Conservation (phyloP, 2,329 filamentous ascomycete genomes). For the Coniochaeta hoffmannii region DNA sequence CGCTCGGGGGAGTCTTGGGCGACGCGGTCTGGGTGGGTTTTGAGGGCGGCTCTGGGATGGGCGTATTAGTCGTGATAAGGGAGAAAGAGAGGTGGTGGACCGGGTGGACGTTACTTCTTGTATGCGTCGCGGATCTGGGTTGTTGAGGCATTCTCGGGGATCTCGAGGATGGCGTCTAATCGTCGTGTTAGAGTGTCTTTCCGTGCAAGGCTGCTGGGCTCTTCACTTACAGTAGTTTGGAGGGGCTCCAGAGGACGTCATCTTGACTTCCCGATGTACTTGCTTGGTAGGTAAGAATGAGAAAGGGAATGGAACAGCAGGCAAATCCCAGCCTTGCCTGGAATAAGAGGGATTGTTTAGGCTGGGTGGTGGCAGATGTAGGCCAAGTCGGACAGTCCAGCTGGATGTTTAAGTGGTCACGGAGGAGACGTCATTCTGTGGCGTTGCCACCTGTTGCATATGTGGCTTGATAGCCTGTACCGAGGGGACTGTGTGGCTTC, state of each 20-base stretch:
- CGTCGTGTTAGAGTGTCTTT: not conserved
- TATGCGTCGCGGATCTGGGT: slow-evolving; percentile 90
- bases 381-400: not conserved
- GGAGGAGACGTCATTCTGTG: slow-evolving; percentile 4
- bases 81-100: slow-evolving; percentile 1
- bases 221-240: slow-evolving; percentile 50
- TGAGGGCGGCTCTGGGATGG: slow-evolving; percentile 68
- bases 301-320: not conserved
- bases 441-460: not conserved
- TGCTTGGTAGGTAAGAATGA: not conserved
- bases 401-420: not conserved
- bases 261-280: slow-evolving; percentile 12
- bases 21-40: slow-evolving; percentile 90
- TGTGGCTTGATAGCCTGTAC: slow-evolving; percentile 3
- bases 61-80: slow-evolving; percentile 1
- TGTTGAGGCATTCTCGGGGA: slow-evolving; percentile 65
- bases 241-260: slow-evolving; percentile 31
- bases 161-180: slow-evolving; percentile 65
- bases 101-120: slow-evolving; percentile 61
- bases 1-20: slow-evolving; percentile 78
- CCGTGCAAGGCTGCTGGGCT: not conserved
- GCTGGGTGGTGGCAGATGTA: not conserved
- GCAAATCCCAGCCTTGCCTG: not conserved
- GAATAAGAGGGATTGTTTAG: not conserved
- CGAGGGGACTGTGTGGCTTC: not conserved